phyloP scores from a whole-genome alignment of 768 basidiomycete genomes.

The Pleurotus citrinopileatus region DNA sequence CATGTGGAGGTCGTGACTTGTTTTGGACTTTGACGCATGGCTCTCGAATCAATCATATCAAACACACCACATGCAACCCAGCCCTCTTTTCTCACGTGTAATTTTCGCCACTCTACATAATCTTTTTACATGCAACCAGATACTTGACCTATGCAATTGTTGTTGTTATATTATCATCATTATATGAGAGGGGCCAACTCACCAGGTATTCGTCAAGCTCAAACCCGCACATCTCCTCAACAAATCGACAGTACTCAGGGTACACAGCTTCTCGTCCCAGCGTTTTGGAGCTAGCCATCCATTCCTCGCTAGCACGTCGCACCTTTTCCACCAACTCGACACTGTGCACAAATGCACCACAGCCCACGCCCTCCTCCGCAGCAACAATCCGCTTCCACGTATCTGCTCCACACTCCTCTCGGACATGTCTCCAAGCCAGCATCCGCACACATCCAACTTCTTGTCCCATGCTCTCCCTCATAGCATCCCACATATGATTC shows the following conservation, averaged over 20 bases:
- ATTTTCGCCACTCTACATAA: no score
- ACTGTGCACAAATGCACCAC: not conserved
- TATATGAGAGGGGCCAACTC: slow-evolving; percentile 13
- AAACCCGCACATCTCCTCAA: slow-evolving; percentile 41
- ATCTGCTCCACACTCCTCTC: not conserved
- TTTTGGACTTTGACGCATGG: slow-evolving; percentile 9
- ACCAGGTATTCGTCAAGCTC: slow-evolving; percentile 26
- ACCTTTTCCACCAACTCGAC: slow-evolving; percentile 52
- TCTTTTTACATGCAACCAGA: not conserved
- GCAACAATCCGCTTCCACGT: not conserved
- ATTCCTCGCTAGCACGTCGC: slow-evolving; percentile 40
- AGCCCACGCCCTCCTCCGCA: not conserved
- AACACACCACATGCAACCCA: slow-evolving; percentile 7
- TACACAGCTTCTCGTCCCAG: slow-evolving; percentile 25
- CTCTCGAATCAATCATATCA: no score
- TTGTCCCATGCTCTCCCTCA: slow-evolving; percentile 17
- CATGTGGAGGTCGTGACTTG: slow-evolving; percentile 15
- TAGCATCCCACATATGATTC: slow-evolving; percentile 35
- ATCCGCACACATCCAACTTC: slow-evolving; percentile 1
- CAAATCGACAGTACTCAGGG: slow-evolving; percentile 41
- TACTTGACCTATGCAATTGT: not conserved
- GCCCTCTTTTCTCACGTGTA: not conserved
- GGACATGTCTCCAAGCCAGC: slow-evolving; percentile 8
- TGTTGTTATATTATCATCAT: not conserved
- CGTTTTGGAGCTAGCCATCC: slow-evolving; percentile 36